phyloP scores from a whole-genome alignment of 2,329 filamentous ascomycete species.

The Acephala macrosclerotiorum region DNA sequence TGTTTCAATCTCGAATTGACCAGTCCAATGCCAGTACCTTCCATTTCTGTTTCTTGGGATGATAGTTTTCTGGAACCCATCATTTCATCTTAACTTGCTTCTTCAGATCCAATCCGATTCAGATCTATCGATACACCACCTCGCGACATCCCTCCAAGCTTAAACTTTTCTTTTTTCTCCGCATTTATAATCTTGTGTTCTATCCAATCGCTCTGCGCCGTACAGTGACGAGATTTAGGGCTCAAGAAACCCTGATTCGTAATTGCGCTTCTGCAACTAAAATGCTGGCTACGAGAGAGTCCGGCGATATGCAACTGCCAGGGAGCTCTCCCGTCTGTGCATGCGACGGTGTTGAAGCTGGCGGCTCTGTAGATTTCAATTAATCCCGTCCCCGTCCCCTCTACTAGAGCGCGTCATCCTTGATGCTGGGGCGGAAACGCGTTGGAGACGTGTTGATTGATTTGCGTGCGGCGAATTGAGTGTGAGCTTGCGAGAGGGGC shows the following conservation, averaged over 20 bases:
- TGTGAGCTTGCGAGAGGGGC: background rate
- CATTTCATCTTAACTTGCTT: background rate
- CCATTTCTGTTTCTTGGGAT: background rate
- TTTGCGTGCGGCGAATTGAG: background rate
- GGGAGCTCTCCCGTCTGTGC: constrained; percentile 2
- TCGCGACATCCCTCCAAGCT: too few relatives aligned
- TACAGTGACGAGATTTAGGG: background rate
- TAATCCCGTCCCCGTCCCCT: too few relatives aligned
- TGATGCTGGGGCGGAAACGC: background rate
- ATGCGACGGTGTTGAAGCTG: background rate
- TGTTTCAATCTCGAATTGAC: background rate
- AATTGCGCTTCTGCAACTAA: background rate
- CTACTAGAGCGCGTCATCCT: background rate
- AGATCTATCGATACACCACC: background rate
- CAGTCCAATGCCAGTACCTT: background rate
- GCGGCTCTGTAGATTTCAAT: background rate
- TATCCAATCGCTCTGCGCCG: background rate
- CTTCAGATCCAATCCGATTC: background rate
- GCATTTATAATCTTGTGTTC: background rate
- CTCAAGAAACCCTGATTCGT: background rate
- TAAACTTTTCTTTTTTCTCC: too few relatives aligned
- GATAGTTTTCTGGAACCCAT: constrained; percentile 3
- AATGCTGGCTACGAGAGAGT: too few relatives aligned
- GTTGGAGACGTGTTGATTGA: background rate
- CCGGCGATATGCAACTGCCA: background rate